Percentiles rank a stretch among this genome's conserved stretches.
Conservation (phyloP, 139 green algal genomes). For the Pleodorina starrii region DNA sequence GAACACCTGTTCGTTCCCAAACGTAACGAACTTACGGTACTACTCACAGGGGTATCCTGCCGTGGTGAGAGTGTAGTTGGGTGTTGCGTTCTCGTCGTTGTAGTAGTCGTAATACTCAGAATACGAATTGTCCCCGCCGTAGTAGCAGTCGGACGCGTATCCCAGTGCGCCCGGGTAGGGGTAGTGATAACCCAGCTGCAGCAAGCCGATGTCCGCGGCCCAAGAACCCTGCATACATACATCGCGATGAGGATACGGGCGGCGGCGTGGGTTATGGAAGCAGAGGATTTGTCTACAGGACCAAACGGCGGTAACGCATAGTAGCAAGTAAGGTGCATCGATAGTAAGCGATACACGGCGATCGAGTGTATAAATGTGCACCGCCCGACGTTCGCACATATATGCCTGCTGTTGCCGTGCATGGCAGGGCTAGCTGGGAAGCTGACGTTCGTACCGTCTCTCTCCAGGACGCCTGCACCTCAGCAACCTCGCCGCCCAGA, state of each 20-base stretch:
- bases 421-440: too few relatives aligned
- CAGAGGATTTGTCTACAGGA: background rate
- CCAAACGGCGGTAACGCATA: background rate
- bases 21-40: too few relatives aligned
- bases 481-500: background rate
- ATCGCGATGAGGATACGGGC: background rate
- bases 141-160: background rate
- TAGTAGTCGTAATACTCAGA: background rate
- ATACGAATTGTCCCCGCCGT: background rate
- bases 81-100: background rate
- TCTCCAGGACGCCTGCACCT: background rate
- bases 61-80: background rate
- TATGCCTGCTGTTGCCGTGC: too few relatives aligned
- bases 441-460: too few relatives aligned
- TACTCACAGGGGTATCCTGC: background rate
- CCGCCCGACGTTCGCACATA: too few relatives aligned
- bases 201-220: background rate
- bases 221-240: background rate
- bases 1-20: too few relatives aligned
- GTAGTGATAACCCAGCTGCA: background rate
- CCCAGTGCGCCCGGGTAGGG: background rate
- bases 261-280: background rate
- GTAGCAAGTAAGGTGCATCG: too few relatives aligned
- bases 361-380: too few relatives aligned
- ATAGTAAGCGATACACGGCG: too few relatives aligned